phyloP scores from a whole-genome alignment of 2,329 filamentous ascomycete species.

The Tolypocladium inflatum region DNA sequence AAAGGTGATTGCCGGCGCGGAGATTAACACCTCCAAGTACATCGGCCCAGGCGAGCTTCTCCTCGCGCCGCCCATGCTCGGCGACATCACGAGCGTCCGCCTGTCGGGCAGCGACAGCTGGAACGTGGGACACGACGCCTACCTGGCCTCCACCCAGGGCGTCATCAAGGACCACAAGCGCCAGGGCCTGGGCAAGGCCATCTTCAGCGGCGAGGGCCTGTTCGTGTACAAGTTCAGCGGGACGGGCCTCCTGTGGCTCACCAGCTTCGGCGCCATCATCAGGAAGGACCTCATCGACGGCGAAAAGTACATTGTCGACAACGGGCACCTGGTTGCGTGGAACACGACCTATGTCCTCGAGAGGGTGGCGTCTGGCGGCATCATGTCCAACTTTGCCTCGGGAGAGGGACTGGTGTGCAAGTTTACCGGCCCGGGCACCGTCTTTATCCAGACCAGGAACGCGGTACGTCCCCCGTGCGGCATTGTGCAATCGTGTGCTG shows the following conservation, averaged over 20 bases:
- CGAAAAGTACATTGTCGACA: constrained; percentile 88
- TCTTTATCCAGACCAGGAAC: constrained; percentile 91
- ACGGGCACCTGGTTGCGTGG: constrained; percentile 92
- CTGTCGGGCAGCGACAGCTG: constrained; percentile 65
- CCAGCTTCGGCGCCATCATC: constrained; percentile 91
- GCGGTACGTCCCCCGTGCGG: constrained; percentile 37
- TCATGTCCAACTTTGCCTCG: constrained; percentile 77
- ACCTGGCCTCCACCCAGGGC: constrained; percentile 78
- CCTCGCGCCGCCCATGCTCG: constrained; percentile 68
- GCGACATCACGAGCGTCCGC: constrained; percentile 76
- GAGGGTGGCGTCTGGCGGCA: constrained; percentile 79
- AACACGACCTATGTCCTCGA: constrained; percentile 91
- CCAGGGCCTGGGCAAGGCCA: constrained; percentile 78
- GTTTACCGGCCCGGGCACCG: constrained; percentile 81
- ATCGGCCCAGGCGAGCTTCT: constrained; percentile 88
- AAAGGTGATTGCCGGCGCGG: constrained; percentile 76
- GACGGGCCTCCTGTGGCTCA: constrained; percentile 75
- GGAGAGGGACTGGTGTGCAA: constrained; percentile 90
- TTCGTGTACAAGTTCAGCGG: constrained; percentile 85
- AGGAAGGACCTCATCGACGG: constrained; percentile 69
- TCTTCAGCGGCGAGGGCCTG: constrained; percentile 88
- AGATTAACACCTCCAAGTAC: constrained; percentile 69
- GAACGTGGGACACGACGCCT: constrained; percentile 80
- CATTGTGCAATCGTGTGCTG: neutral
- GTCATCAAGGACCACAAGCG: constrained; percentile 80